Evolutionary conservation across 2,329 filamentous ascomycete species (phyloP).

Genomic region (Claviceps fusiformis): DNA sequence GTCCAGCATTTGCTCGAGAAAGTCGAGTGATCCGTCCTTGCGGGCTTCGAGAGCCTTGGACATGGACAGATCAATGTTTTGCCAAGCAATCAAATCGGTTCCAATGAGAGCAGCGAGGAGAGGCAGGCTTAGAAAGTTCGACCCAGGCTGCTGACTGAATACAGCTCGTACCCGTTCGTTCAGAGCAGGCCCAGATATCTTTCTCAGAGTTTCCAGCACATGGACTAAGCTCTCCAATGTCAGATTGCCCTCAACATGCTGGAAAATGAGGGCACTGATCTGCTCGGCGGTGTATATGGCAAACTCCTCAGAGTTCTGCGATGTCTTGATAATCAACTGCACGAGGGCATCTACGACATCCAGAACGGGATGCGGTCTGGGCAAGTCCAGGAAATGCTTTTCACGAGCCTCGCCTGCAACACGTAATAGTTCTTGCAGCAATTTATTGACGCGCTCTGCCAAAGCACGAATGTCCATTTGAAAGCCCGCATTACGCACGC

Average conservation of each 20-base stretch:
- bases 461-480: constrained; percentile 39
- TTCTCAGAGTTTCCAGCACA: constrained; percentile 45
- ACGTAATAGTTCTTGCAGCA: constrained; percentile 43
- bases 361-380: constrained; percentile 44
- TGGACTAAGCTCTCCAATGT: constrained; percentile 49
- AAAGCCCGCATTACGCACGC: constrained; percentile 34
- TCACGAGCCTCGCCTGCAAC: constrained; percentile 39
- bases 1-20: constrained; percentile 69
- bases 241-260: constrained; percentile 38
- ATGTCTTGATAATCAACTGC: constrained; percentile 48
- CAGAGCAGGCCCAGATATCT: constrained; percentile 41
- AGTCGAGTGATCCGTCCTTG: constrained; percentile 59
- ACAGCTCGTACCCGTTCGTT: constrained; percentile 41
- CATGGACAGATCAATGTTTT: constrained; percentile 55
- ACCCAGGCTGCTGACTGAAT: constrained; percentile 43
- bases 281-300: constrained; percentile 46
- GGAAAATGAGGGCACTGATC: constrained; percentile 43
- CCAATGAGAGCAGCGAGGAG: constrained; percentile 43
- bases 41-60: constrained; percentile 58
- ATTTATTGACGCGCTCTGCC: constrained; percentile 42
- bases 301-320: constrained; percentile 47
- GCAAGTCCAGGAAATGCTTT: constrained; percentile 46
- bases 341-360: constrained; percentile 49
- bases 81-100: constrained; percentile 49
- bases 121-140: constrained; percentile 42